Base-by-base conservation (phyloP, 75 land plant genomes). In the Cupressus sempervirens region DNA sequence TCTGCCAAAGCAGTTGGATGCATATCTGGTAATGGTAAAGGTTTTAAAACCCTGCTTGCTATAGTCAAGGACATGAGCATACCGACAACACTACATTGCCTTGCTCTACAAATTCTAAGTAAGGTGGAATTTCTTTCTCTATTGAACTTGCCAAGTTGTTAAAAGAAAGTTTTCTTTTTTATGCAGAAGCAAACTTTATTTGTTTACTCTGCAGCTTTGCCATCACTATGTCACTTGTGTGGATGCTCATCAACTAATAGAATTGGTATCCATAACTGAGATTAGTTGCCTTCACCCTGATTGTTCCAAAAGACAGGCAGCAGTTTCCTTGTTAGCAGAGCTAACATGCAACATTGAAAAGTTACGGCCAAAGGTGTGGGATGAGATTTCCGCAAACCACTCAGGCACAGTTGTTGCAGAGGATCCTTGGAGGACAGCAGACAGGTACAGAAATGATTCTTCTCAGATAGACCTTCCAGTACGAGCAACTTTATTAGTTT, bases 191-290 rank as follows among this genome's bases (percentile, higher is more conserved):
- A 50, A 20, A 30, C 26, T 41, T 45, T 50, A 30, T 32, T 15
- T 82, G 52, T 82, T 20, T 82, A 41, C 52, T 76, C 76, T 88
- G 83, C 92, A 93, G 94, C 73, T 93, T 26, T 82, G 84, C 29
- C 26, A 65, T 35, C 80, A 34, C 86, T 50, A 26, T 83, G 53
- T 83, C 20, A 76, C 79, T 80, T 73, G 40, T 62, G 29, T 85
- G 62, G 88, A 90, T 38, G 45, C 83, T 68, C 35, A 36, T 85
- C 87, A 86, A 26, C 53, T 90, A 35, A n/a, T 68, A 12, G 85
- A 87, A 81, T 83, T 93, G 74, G 58, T 93, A 15, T 53, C 10
- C 15, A 30, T 87, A 58, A 67, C 82, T 30, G 82, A 86, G 32
- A 86, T 40, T 83, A 34, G 65, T 14, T 45, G 81, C 29, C 80